Percentiles rank a stretch among this genome's conserved stretches.
phyloP scores from a whole-genome alignment of 2,329 filamentous ascomycete genomes.

The Neocatenulostroma microsporum region DNA sequence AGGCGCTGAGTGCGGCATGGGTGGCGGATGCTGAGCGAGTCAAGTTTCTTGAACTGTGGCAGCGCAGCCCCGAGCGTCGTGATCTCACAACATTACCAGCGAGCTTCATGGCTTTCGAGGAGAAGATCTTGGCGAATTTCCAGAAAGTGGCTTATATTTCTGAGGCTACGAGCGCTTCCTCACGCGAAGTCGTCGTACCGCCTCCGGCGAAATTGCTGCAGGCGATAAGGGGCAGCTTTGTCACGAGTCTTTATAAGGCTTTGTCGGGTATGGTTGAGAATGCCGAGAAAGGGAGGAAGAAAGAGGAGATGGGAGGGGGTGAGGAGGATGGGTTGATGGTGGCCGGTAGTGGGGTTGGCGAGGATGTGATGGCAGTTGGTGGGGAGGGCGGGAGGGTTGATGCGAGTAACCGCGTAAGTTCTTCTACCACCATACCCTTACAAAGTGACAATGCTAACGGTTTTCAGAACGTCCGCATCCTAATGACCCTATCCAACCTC shows the following conservation, averaged over 20 bases:
- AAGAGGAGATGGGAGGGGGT: slow-evolving; percentile 42
- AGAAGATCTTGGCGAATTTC: slow-evolving; percentile 71
- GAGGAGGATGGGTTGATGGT: slow-evolving; percentile 46
- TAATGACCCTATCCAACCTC: slow-evolving; percentile 88
- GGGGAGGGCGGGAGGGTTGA: slow-evolving; percentile 47
- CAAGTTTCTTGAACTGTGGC: slow-evolving; percentile 91
- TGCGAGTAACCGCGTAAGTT: slow-evolving; percentile 45
- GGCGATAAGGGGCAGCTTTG: slow-evolving; percentile 86
- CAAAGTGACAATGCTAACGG: too few species aligned
- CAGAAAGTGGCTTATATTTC: slow-evolving; percentile 93
- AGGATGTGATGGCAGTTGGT: slow-evolving; percentile 25
- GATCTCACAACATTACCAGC: slow-evolving; percentile 88
- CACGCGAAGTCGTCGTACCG: slow-evolving; percentile 74
- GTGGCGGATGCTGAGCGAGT: slow-evolving; percentile 87
- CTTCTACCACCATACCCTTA: too few species aligned
- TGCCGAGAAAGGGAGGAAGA: slow-evolving; percentile 67
- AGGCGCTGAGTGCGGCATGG: slow-evolving; percentile 83
- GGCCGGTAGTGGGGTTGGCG: slow-evolving; percentile 40
- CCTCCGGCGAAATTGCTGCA: slow-evolving; percentile 82
- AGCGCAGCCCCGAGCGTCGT: slow-evolving; percentile 66
- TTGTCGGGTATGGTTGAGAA: slow-evolving; percentile 96
- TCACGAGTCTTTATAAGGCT: slow-evolving; percentile 87
- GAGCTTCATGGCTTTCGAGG: slow-evolving; percentile 79
- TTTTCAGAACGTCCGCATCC: slow-evolving; percentile 60
- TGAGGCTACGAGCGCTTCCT: slow-evolving; percentile 64